Base-by-base conservation (phyloP, 257 asterid genomes). In the Gentiana macrophylla region DNA sequence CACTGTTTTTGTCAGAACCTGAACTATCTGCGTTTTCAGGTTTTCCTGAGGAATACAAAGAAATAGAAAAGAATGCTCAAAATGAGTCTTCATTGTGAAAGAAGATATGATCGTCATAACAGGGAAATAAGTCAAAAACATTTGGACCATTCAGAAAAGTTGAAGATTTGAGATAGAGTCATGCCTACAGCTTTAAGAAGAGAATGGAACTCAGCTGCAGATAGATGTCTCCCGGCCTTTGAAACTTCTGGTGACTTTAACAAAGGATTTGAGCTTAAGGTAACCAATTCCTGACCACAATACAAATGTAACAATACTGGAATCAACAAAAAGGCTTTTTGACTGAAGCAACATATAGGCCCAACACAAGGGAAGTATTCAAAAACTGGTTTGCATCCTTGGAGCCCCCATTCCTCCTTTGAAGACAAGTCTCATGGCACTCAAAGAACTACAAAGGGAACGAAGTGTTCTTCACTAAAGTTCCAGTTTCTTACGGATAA, bases 161-260 rank as follows among this genome's bases (percentile, higher is more conserved):
- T 35, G 6, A 35, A 1, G 11, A 53, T 61, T 10, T 37, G 49
- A 49, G 46, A 61, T 9, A 12, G 57, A 47, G 12, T 41, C 45
- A 33, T 70, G 87, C 97, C 97, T 65, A 89, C 80, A 74, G 70
- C 74, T 67, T 80, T 83, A 67, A 91, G 85, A 67, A 83, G 70
- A 35, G 97, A 83, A 55, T 91, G 98, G 76, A 91, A 87, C 67
- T 91, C 90, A 55, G 70, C 81, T 43, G 98, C 93, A 67, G 93
- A 78, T 49, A 91, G 93, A 78, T 91, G 97, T 62, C 62, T 84
- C 60, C 98, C 98, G 59, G 89, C 97, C 70, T 81, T 78, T 72
- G 85, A 81, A 76, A 91, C 77, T 56, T 83, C 93, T 15, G 84
- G 95, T 47, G 87, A 77, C 72, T 73, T 80, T 77, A 79, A 65